These are phyloP conservation scores for Aristolochia californica DNA, from an alignment of 164 flowering plant species.

Conservation along the genomic window DNA sequence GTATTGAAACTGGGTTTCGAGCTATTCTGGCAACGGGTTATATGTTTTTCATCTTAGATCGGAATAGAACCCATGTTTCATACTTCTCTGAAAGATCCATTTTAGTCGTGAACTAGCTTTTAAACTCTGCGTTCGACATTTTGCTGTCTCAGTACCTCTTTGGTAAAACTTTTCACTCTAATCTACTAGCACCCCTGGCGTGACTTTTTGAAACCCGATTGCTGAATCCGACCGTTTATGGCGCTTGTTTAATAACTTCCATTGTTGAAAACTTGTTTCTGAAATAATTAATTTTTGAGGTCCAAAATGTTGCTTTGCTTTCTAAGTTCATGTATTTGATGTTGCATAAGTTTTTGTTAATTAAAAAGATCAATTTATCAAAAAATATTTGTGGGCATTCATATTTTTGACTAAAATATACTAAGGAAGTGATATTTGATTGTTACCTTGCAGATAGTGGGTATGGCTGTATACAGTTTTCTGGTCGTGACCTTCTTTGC, in stretches of 20 bases:
- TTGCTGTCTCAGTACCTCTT: not conserved
- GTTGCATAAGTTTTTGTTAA: not conserved
- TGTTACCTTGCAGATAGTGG: slow-evolving; percentile 58
- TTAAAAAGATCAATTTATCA: not conserved
- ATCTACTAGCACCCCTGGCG: not conserved
- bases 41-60: not conserved
- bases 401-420: not conserved
- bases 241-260: too few species aligned
- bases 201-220: not conserved
- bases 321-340: not conserved
- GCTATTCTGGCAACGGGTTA: not conserved
- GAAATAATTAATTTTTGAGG: not conserved
- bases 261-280: not conserved
- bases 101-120: too few species aligned
- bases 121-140: too few species aligned
- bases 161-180: not conserved
- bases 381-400: not conserved
- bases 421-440: not conserved
- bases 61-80: not conserved
- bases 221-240: too few species aligned
- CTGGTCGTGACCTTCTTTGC: slow-evolving; percentile 60
- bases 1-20: too few species aligned
- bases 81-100: too few species aligned
- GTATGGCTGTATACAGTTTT: slow-evolving; percentile 55
- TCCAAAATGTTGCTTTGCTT: not conserved